Conservation (phyloP, 1,284 basidiomycete species). For the Coniophora puteana region DNA sequence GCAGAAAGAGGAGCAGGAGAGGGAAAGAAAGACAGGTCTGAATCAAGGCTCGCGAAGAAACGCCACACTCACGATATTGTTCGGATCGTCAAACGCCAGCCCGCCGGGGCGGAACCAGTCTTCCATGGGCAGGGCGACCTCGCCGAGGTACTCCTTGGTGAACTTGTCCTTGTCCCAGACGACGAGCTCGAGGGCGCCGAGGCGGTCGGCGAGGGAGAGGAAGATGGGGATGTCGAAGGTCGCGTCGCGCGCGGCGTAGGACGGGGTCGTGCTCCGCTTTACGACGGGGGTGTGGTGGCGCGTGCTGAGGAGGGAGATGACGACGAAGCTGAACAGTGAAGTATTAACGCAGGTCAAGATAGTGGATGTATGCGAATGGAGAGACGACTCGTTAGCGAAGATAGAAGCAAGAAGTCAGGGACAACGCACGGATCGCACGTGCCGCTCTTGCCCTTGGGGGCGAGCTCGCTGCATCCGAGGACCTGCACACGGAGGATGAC, state of each 20-base stretch:
- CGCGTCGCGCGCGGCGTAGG: slow-evolving; percentile 66
- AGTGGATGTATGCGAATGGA: background rate
- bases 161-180: slow-evolving; percentile 86
- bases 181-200: slow-evolving; percentile 81
- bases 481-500: slow-evolving; percentile 67
- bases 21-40: slow-evolving; percentile 1
- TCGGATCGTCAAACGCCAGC: slow-evolving; percentile 52
- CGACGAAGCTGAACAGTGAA: slow-evolving; percentile 57
- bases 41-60: slow-evolving; percentile 9
- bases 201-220: slow-evolving; percentile 65
- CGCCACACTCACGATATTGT: slow-evolving; percentile 47
- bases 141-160: slow-evolving; percentile 92
- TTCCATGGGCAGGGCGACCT: slow-evolving; percentile 71
- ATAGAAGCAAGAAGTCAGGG: slow-evolving; percentile 2
- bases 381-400: background rate
- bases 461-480: slow-evolving; percentile 55
- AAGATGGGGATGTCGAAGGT: slow-evolving; percentile 88
- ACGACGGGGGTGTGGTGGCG: slow-evolving; percentile 79
- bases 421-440: slow-evolving; percentile 70
- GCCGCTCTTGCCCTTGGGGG: slow-evolving; percentile 61
- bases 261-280: slow-evolving; percentile 77
- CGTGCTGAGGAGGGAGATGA: slow-evolving; percentile 61
- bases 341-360: background rate
- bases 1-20: too few species aligned
- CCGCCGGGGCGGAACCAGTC: slow-evolving; percentile 73